Evolutionary conservation across 169 alveolate species (phyloP).

Genomic region (Plasmodium coatneyi): DNA sequence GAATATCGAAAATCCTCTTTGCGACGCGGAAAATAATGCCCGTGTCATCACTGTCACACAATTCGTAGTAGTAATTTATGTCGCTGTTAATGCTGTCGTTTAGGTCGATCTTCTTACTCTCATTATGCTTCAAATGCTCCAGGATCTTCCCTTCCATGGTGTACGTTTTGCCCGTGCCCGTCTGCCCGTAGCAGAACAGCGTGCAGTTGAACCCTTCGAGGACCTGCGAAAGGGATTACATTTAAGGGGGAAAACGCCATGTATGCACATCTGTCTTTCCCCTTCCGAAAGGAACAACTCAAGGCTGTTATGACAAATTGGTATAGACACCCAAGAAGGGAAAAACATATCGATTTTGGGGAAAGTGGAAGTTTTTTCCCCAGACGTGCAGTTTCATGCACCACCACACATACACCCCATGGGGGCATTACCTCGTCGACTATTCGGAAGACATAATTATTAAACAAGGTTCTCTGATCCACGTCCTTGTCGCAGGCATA

Average conservation of each 20-base stretch:
- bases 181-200: conserved; percentile 59
- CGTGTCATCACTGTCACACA: conserved; percentile 69
- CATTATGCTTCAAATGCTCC: conserved; percentile 27
- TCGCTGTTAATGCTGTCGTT: conserved; percentile 67
- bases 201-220: conserved; percentile 72
- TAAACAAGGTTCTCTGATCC: conserved; percentile 77
- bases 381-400: too few species aligned
- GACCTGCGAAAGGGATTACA: conserved; percentile 6
- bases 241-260: background rate
- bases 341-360: background rate
- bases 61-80: conserved; percentile 29
- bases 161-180: conserved; percentile 63
- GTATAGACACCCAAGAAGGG: background rate
- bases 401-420: background rate
- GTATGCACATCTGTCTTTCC: too few species aligned
- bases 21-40: conserved; percentile 57
- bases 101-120: conserved; percentile 31
- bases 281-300: too few species aligned
- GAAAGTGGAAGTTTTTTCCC: background rate
- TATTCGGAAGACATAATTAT: conserved; percentile 86
- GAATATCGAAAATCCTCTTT: conserved; percentile 43
- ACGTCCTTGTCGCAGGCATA: conserved; percentile 72
- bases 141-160: conserved; percentile 61
- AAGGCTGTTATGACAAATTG: background rate
- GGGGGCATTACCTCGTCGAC: conserved; percentile 86